A percentile compares a stretch with the other conserved stretches of the same genome.
These are phyloP conservation scores for Colletotrichum filicis DNA, from an alignment of 2,329 filamentous ascomycete genomes.

Conservation along the genomic window DNA sequence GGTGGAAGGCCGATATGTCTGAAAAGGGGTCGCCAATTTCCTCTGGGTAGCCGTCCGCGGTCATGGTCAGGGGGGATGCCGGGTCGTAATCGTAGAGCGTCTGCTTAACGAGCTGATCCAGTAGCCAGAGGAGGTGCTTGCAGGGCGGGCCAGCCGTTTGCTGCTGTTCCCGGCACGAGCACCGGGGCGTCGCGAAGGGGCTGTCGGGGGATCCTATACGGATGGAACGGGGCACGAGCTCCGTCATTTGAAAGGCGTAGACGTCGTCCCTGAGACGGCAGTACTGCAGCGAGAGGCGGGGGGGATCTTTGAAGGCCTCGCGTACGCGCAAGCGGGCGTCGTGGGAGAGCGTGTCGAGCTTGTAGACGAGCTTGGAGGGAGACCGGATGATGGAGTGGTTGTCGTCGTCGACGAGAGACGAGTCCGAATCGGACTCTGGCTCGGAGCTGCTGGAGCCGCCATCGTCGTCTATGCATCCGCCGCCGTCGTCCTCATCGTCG, in stretches of 20 bases:
- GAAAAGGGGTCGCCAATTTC: conserved; percentile 61
- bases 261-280: conserved; percentile 60
- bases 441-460: not conserved
- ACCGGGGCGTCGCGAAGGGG: conserved; percentile 54
- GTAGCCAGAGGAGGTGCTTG: conserved; percentile 64
- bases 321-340: conserved; percentile 52
- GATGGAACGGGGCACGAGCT: conserved; percentile 62
- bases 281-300: conserved; percentile 60
- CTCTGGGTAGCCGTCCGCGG: conserved; percentile 52
- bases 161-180: conserved; percentile 53
- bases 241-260: conserved; percentile 67
- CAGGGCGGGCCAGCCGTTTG: conserved; percentile 50
- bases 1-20: conserved; percentile 60
- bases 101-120: conserved; percentile 63
- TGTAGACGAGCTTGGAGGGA: conserved; percentile 53
- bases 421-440: conserved; percentile 40
- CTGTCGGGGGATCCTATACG: conserved; percentile 57
- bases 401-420: conserved; percentile 44
- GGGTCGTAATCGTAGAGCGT: conserved; percentile 53
- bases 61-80: conserved; percentile 54
- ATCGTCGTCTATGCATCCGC: not conserved
- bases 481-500: conserved; percentile 37
- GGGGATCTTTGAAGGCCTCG: conserved; percentile 58
- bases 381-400: conserved; percentile 46
- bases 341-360: conserved; percentile 50